These are phyloP conservation scores for Fonsecaea nubica DNA, from an alignment of 2,329 filamentous ascomycete genomes.

Conservation along the genomic window DNA sequence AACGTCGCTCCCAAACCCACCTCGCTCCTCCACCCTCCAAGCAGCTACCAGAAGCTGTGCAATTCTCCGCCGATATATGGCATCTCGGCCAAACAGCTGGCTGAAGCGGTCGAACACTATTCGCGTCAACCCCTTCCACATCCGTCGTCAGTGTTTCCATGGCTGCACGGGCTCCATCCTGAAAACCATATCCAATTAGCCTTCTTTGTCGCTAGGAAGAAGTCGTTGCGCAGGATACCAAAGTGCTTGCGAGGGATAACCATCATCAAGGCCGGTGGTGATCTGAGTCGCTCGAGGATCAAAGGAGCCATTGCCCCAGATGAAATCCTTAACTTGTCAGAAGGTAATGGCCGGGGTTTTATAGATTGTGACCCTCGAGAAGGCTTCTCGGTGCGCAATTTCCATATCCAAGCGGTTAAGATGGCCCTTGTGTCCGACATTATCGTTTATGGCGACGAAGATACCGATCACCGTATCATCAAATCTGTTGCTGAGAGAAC, in stretches of 20 bases:
- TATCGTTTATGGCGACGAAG: constrained; percentile 83
- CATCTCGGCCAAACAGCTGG: constrained; percentile 72
- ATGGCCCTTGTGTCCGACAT: constrained; percentile 88
- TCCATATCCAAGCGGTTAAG: constrained; percentile 94
- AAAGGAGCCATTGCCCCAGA: constrained; percentile 85
- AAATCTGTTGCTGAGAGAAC: constrained; percentile 69
- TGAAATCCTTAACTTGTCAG: constrained; percentile 71
- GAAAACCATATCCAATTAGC: constrained; percentile 86
- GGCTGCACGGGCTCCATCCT: constrained; percentile 91
- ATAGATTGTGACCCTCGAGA: constrained; percentile 83
- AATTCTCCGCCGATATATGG: constrained; percentile 70
- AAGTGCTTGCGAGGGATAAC: constrained; percentile 80
- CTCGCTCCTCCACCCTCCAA: constrained; percentile 78
- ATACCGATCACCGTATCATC: constrained; percentile 66
- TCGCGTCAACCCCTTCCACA: constrained; percentile 83
- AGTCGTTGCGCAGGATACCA: constrained; percentile 72
- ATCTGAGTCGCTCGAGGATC: constrained; percentile 74
- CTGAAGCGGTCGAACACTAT: constrained; percentile 75
- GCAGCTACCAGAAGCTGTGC: constrained; percentile 64
- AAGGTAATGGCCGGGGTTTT: constrained; percentile 66
- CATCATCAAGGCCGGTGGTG: constrained; percentile 85
- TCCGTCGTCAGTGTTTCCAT: constrained; percentile 87
- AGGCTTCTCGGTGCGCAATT: constrained; percentile 95
- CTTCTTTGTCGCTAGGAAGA: constrained; percentile 83
- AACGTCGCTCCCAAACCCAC: constrained; percentile 63